Conservation (phyloP, 345 rosid species). For the Eucalyptus regnans region DNA sequence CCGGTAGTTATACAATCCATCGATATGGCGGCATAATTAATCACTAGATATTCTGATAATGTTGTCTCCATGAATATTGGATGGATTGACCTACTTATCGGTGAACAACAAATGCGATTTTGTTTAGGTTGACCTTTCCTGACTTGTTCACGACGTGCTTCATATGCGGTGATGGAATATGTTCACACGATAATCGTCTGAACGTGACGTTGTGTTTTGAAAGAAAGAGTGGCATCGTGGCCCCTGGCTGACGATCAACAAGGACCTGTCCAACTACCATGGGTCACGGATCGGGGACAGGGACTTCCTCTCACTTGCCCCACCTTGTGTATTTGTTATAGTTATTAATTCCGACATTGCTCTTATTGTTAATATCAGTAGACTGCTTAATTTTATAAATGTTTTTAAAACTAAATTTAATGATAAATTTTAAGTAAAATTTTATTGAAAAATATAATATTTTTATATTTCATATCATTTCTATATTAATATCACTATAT, state of each 20-base stretch:
- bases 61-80: not conserved
- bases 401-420: not conserved
- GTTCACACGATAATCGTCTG: not conserved
- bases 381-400: not conserved
- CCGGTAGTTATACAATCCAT: too few species aligned
- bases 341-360: not conserved
- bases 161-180: accelerated
- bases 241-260: not conserved
- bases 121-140: not conserved
- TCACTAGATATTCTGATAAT: not conserved
- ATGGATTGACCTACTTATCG: not conserved
- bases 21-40: not conserved
- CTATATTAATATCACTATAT: not conserved
- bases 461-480: not conserved
- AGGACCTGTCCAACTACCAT: not conserved
- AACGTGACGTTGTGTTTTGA: accelerated
- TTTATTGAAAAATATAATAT: not conserved
- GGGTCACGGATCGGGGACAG: not conserved
- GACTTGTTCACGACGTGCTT: not conserved
- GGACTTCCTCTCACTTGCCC: not conserved
- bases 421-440: not conserved
- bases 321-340: not conserved
- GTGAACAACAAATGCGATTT: not conserved
- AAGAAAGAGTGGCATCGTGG: not conserved
- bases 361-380: not conserved